A percentile compares a stretch with the other conserved stretches of the same genome.
These are phyloP conservation scores for Dittrichia graveolens DNA, from an alignment of 129 eudicot genomes.

Conservation along the genomic window DNA sequence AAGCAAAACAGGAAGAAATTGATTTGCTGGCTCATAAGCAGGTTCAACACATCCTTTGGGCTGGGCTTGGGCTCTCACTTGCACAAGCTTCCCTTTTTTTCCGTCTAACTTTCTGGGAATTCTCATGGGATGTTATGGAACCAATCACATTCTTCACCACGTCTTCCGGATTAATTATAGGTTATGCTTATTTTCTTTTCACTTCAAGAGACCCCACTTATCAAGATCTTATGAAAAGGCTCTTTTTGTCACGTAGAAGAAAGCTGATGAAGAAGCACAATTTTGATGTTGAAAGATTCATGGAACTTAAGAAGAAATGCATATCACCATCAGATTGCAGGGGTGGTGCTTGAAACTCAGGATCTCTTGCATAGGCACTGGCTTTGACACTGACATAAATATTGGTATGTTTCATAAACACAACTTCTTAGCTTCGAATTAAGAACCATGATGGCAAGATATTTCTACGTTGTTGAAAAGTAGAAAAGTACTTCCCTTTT, in stretches of 20 bases:
- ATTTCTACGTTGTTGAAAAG: too few relatives aligned
- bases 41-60: slow-evolving; percentile 69
- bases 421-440: too few relatives aligned
- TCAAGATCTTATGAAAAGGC: slow-evolving; percentile 75
- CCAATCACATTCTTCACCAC: slow-evolving; percentile 82
- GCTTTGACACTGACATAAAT: too few relatives aligned
- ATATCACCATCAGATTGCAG: slow-evolving; percentile 40
- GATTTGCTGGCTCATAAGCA: slow-evolving; percentile 76
- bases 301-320: slow-evolving; percentile 62
- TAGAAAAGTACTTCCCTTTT: too few relatives aligned
- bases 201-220: slow-evolving; percentile 80
- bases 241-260: slow-evolving; percentile 72
- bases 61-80: slow-evolving; percentile 59
- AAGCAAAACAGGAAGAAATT: slow-evolving; percentile 60
- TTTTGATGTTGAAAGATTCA: slow-evolving; percentile 54
- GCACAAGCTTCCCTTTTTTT: slow-evolving; percentile 77
- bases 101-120: slow-evolving; percentile 91
- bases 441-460: too few relatives aligned
- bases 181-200: slow-evolving; percentile 78
- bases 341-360: slow-evolving; percentile 39
- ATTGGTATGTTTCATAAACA: too few relatives aligned
- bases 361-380: slow-evolving; percentile 41
- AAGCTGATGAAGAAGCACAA: slow-evolving; percentile 65
- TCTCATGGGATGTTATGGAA: slow-evolving; percentile 98
- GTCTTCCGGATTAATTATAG: slow-evolving; percentile 59